A percentile compares a stretch with the other conserved stretches of the same genome.
These are phyloP conservation scores for Globisporangium nodosum DNA, from an alignment of 352 stramenopile genomes.

Conservation along the genomic window DNA sequence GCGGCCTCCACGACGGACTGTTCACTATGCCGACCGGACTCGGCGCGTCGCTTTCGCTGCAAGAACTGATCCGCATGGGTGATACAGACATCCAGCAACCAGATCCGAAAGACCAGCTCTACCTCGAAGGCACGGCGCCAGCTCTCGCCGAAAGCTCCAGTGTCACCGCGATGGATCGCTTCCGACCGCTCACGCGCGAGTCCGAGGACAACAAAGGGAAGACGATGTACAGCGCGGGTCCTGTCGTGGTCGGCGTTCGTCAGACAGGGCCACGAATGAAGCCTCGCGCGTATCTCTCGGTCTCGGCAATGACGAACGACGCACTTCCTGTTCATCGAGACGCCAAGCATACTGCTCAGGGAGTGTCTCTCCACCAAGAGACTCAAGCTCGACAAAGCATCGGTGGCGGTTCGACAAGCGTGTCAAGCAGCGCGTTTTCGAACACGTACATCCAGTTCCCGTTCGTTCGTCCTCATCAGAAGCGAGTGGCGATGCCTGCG, in stretches of 20 bases:
- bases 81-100: conserved; percentile 5
- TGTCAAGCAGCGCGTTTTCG: neutral
- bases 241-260: conserved; percentile 30
- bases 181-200: conserved; percentile 26
- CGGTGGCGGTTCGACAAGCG: neutral
- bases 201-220: conserved; percentile 1
- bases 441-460: conserved; percentile 67
- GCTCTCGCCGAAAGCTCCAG: conserved; percentile 29
- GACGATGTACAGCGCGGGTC: conserved; percentile 2
- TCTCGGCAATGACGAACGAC: conserved; percentile 12
- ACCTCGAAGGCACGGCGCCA: conserved; percentile 25
- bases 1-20: conserved; percentile 42
- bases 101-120: conserved; percentile 19
- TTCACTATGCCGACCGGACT: conserved; percentile 30
- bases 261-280: conserved; percentile 22
- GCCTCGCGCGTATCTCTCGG: conserved; percentile 9
- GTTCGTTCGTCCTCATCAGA: conserved; percentile 26
- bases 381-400: neutral
- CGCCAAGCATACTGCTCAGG: neutral
- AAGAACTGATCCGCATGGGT: conserved; percentile 23
- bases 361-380: neutral
- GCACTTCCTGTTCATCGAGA: neutral
- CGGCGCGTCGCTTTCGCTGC: conserved; percentile 29
- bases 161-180: conserved; percentile 32
- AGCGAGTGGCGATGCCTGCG: conserved; percentile 13